These are phyloP conservation scores for Sisymbrium irio DNA, from an alignment of 345 rosid species.

Conservation along the genomic window DNA sequence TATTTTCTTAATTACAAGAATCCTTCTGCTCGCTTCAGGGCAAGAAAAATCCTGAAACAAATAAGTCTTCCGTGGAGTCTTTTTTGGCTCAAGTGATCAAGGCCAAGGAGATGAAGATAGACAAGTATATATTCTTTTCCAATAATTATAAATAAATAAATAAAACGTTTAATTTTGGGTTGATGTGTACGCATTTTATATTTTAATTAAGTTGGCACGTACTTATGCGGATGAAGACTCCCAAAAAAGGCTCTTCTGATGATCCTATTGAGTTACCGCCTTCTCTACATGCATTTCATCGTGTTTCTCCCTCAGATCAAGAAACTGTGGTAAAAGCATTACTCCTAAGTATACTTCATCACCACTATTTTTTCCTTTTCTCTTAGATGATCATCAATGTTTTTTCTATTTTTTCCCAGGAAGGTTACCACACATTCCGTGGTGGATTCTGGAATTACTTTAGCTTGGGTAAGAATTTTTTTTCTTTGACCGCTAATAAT, in stretches of 20 bases:
- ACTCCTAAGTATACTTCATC: not conserved
- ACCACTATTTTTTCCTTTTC: not conserved
- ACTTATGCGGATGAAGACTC: conserved; percentile 73
- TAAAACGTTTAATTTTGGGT: not conserved
- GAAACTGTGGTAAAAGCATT: conserved; percentile 40
- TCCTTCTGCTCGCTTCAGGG: conserved; percentile 49
- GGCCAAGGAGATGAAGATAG: conserved; percentile 89
- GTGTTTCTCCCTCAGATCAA: conserved; percentile 56
- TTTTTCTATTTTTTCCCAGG: conserved; percentile 44
- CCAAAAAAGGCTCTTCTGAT: conserved; percentile 56
- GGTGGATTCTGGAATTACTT: conserved; percentile 99
- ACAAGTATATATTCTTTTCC: conserved; percentile 47
- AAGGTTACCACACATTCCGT: conserved; percentile 72
- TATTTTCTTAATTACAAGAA: not conserved
- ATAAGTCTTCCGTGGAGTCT: conserved; percentile 50
- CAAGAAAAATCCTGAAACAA: conserved; percentile 83
- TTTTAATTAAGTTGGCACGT: conserved; percentile 67
- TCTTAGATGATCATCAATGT: conserved; percentile 2
- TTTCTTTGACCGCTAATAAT: not conserved
- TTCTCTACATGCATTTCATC: conserved; percentile 73
- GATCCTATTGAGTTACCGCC: conserved; percentile 68
- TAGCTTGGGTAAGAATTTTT: conserved; percentile 75
- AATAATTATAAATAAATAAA: not conserved
- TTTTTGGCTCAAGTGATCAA: conserved; percentile 57
- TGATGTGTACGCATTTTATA: not conserved